Evolutionary conservation across 1,284 basidiomycete species (phyloP).

Genomic region (Cutaneotrichosporon sp.): DNA sequence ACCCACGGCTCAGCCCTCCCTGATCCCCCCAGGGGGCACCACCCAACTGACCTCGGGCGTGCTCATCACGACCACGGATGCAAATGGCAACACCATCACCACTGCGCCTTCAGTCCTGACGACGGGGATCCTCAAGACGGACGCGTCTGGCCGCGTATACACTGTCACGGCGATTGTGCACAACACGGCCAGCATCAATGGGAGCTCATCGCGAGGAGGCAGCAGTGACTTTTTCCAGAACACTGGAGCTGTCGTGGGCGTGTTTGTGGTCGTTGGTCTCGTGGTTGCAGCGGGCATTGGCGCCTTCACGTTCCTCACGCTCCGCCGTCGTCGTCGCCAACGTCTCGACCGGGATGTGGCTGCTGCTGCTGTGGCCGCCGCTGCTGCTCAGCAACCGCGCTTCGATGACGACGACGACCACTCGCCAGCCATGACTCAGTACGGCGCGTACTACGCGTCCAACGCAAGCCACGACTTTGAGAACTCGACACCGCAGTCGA

Average conservation of each 20-base stretch:
- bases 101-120: not conserved
- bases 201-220: slow-evolving; percentile 20
- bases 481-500: slow-evolving; percentile 21
- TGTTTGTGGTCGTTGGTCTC: slow-evolving; percentile 53
- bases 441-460: slow-evolving; percentile 48
- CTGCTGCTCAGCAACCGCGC: slow-evolving; percentile 44
- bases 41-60: not conserved
- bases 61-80: slow-evolving; percentile 17
- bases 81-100: slow-evolving; percentile 5
- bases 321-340: slow-evolving; percentile 49
- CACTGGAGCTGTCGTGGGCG: slow-evolving; percentile 53
- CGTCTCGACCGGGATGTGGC: slow-evolving; percentile 53
- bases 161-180: slow-evolving; percentile 47
- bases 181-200: slow-evolving; percentile 32
- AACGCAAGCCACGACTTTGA: slow-evolving; percentile 24
- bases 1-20: not conserved
- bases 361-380: slow-evolving; percentile 52
- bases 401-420: slow-evolving; percentile 49
- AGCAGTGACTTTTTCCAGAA: slow-evolving; percentile 50
- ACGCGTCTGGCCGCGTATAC: slow-evolving; percentile 28
- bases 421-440: slow-evolving; percentile 47
- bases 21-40: not conserved
- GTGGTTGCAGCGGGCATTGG: slow-evolving; percentile 47
- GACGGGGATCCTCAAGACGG: slow-evolving; percentile 15
- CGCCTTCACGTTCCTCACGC: slow-evolving; percentile 48